Base-by-base conservation (phyloP, 768 basidiomycete species). In the Suillus tomentosus region DNA sequence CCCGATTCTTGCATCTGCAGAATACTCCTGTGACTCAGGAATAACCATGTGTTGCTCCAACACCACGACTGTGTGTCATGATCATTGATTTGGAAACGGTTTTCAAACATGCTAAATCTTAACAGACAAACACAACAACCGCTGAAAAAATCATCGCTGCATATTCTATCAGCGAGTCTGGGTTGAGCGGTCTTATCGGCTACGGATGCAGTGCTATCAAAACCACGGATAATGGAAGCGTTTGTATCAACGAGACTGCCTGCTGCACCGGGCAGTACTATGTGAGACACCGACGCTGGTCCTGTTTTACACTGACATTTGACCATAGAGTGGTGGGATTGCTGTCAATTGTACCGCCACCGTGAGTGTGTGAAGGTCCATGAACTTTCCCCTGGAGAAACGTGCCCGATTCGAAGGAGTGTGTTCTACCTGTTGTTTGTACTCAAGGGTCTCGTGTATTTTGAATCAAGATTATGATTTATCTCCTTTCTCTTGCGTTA, bases 211-310 rank as follows among this genome's bases (percentile, higher is more conserved):
- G 48, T 24, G 14, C 5, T 15, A 24, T 50, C 22, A 24, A 24
- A 15, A 8, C 34, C 13, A 6, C 11, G 13, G 34, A 36, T 36
- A 34, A 54, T 54, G 34, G 34, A 54, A 54, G 19, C 11, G 48
- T 24, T 15, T 36, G 54, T 55, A 10, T 36, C 34, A 7, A 55
- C 11, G 19, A 34, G 34, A 55, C 54, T 36, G n/a, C 13, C 13
- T 55, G 54, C 13, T 55, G 54, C 34, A 55, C 34, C 7, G 34
- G 19, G 11, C 24, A 24, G 14, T 36, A 55, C 34, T 36, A 55
- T 19, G 47, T 51, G 34, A 3, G 76, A 76, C 34, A 72, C 76
- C 27, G 45, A 43, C 8, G 37, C 56, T 14, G 55, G 61, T n/a
- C n/a, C 6, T 36, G n/a, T 36, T n/a, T 55, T n/a, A 7, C 10